Evolutionary conservation across 306 rosid species (phyloP).

Genomic region (Citrullus mucosospermus): DNA sequence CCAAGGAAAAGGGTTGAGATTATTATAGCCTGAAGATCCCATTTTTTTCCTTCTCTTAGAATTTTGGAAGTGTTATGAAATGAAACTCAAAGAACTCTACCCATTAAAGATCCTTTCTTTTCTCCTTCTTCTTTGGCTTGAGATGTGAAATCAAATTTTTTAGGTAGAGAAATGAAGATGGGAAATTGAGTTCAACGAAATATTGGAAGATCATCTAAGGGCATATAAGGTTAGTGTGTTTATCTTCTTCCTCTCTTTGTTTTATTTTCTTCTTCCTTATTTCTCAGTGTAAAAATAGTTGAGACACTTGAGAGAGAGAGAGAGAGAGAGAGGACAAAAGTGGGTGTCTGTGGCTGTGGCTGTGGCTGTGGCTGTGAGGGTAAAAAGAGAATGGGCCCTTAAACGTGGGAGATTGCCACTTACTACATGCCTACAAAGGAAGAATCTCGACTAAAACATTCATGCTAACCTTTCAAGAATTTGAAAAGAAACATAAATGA

Average conservation of each 20-base stretch:
- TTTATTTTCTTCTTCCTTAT: not conserved
- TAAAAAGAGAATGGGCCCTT: not conserved
- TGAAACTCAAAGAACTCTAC: not conserved
- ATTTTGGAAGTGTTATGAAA: constrained; percentile 7
- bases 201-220: not conserved
- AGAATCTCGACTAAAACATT: not conserved
- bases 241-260: not conserved
- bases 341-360: not conserved
- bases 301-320: not conserved
- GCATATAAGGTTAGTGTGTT: not conserved
- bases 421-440: not conserved
- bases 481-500: no score
- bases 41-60: constrained; percentile 4
- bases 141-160: not conserved
- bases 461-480: not conserved
- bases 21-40: constrained; percentile 35
- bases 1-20: constrained; percentile 20
- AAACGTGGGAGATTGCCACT: constrained; percentile 5
- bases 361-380: not conserved
- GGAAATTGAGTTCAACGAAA: not conserved
- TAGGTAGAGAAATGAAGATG: not conserved
- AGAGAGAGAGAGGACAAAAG: not conserved
- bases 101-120: not conserved
- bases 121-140: not conserved
- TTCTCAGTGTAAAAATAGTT: not conserved